Evolutionary conservation across 1,284 basidiomycete genomes (phyloP).

Genomic region (Tremellales sp.): DNA sequence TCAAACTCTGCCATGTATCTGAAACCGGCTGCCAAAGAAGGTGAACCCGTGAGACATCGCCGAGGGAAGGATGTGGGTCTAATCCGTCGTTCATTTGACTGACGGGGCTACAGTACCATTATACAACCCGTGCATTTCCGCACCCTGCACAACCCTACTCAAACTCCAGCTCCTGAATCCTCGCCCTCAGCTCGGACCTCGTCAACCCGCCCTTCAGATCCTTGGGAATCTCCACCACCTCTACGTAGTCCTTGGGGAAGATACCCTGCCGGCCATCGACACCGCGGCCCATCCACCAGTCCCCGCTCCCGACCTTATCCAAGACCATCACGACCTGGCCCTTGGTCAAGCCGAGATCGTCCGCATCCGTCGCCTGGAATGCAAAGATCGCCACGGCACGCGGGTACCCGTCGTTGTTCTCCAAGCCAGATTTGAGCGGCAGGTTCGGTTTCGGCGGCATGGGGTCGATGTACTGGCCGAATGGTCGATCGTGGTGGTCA

Average conservation of each 20-base stretch:
- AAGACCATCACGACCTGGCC: slow-evolving; percentile 75
- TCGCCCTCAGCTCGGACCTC: slow-evolving; percentile 27
- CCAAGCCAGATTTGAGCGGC: slow-evolving; percentile 22
- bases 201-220: slow-evolving; percentile 29
- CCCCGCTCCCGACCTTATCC: slow-evolving; percentile 69
- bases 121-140: too few relatives aligned
- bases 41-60: too few relatives aligned
- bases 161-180: slow-evolving; percentile 28
- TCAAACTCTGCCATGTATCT: too few relatives aligned
- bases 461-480: slow-evolving; percentile 16
- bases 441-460: slow-evolving; percentile 1
- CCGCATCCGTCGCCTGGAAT: slow-evolving; percentile 68
- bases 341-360: slow-evolving; percentile 78
- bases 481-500: too few relatives aligned
- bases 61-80: too few relatives aligned
- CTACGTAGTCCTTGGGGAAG: slow-evolving; percentile 59
- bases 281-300: slow-evolving; percentile 57
- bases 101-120: too few relatives aligned
- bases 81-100: too few relatives aligned
- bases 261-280: slow-evolving; percentile 51
- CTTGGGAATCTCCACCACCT: slow-evolving; percentile 49
- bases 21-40: too few relatives aligned
- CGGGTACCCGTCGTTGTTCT: slow-evolving; percentile 48
- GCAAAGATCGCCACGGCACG: slow-evolving; percentile 75
- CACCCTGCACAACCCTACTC: slow-evolving; percentile 18